phyloP scores from a whole-genome alignment of 495 filamentous ascomycete genomes.

The Aspergillus sclerotioniger region DNA sequence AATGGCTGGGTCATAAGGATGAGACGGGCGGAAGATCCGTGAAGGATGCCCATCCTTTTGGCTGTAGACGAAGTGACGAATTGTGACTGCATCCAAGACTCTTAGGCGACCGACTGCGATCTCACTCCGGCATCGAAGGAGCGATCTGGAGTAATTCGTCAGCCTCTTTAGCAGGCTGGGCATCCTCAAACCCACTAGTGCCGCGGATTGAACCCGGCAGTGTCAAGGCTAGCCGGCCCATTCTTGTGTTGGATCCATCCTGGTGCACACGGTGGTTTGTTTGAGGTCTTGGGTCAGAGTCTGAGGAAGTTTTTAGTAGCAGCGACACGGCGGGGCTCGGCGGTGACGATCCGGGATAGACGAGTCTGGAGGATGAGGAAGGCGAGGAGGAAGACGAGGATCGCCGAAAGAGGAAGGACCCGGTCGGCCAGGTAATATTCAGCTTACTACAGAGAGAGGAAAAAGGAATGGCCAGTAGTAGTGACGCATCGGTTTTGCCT shows the following conservation, averaged over 20 bases:
- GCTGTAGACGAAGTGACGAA: no score
- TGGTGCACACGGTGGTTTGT: not conserved
- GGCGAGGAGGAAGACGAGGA: not conserved
- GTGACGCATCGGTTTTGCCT: not conserved
- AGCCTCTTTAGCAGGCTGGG: not conserved
- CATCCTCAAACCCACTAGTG: slow-evolving; percentile 2
- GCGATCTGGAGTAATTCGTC: slow-evolving; percentile 3
- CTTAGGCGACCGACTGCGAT: not conserved
- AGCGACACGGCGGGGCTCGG: not conserved
- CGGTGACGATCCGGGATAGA: not conserved
- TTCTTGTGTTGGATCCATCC: not conserved
- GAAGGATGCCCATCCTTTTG: not conserved
- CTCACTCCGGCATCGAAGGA: not conserved
- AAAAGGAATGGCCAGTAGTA: not conserved
- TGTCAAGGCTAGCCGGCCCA: not conserved
- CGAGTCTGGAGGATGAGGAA: slow-evolving; percentile 1
- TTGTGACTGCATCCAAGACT: no score
- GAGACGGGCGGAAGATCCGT: not conserved
- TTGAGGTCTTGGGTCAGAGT: not conserved
- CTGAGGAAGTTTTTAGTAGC: not conserved
- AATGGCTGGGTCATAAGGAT: not conserved
- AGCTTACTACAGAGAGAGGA: not conserved
- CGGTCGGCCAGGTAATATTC: not conserved
- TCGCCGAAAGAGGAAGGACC: not conserved
- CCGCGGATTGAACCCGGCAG: not conserved